Percentiles rank a stretch among this genome's conserved stretches.
Conservation (phyloP, 495 filamentous ascomycete genomes). For the Darksidea phi region DNA sequence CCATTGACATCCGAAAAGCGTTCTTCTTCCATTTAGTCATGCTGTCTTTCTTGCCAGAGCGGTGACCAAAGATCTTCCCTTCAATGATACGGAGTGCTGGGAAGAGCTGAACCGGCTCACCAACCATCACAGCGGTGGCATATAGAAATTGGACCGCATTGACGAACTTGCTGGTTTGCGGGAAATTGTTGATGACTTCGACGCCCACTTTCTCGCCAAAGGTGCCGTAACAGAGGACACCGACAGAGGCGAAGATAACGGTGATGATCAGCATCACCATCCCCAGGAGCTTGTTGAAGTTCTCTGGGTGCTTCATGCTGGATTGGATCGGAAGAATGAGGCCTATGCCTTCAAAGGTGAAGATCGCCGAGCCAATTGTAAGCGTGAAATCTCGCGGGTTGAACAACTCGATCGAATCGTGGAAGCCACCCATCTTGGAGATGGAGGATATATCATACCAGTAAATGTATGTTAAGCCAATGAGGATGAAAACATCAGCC, state of each 20-base stretch:
- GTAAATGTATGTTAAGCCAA: constrained; percentile 65
- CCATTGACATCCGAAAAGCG: constrained; percentile 51
- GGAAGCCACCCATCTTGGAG: constrained; percentile 46
- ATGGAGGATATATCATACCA: constrained; percentile 58
- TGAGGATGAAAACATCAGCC: constrained; percentile 61
- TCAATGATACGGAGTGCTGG: constrained; percentile 63
- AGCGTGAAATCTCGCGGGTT: constrained; percentile 62
- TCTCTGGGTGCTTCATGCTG: constrained; percentile 59
- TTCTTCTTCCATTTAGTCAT: constrained; percentile 69
- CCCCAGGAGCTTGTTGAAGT: constrained; percentile 58
- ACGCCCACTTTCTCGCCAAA: constrained; percentile 59
- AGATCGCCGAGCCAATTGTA: constrained; percentile 63
- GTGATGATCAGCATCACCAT: constrained; percentile 64
- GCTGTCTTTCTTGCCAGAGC: constrained; percentile 55
- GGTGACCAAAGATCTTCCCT: constrained; percentile 50
- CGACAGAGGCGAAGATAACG: constrained; percentile 61
- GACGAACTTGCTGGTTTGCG: constrained; percentile 60
- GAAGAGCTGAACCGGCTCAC: constrained; percentile 64
- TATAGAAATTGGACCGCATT: constrained; percentile 67
- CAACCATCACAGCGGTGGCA: constrained; percentile 61
- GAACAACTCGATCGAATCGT: constrained; percentile 54
- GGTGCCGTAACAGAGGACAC: constrained; percentile 63
- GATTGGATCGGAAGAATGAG: constrained; percentile 65
- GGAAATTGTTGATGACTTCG: constrained; percentile 65
- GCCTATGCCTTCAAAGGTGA: constrained; percentile 68